phyloP scores from a whole-genome alignment of 2,329 filamentous ascomycete species.

The Fusarium sp. region DNA sequence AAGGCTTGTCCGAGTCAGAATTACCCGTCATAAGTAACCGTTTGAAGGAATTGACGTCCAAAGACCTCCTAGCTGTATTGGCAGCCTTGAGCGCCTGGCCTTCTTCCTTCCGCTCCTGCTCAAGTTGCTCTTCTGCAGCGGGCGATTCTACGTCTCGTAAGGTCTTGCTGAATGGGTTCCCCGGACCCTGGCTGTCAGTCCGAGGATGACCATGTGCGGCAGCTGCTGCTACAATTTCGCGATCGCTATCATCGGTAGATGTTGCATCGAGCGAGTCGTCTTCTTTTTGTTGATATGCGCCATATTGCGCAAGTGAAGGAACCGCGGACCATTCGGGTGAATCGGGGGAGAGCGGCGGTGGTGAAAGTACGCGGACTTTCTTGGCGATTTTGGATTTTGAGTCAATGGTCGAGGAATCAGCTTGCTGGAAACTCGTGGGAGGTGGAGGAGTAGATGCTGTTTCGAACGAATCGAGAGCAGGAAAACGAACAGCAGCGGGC shows the following conservation, averaged over 20 bases:
- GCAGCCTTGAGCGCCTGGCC: slow-evolving; percentile 49
- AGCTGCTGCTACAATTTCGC: slow-evolving; percentile 35
- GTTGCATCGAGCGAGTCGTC: slow-evolving; percentile 51
- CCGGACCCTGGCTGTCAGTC: slow-evolving; percentile 38
- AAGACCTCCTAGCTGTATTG: slow-evolving; percentile 55
- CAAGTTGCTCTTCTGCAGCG: slow-evolving; percentile 48
- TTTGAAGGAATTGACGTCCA: slow-evolving; percentile 84
- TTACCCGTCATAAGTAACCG: slow-evolving; percentile 80
- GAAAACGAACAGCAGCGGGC: slow-evolving; percentile 35
- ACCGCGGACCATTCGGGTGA: slow-evolving; percentile 53
- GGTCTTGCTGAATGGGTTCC: slow-evolving; percentile 66
- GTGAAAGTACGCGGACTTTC: slow-evolving; percentile 74
- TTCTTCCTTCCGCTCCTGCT: slow-evolving; percentile 47
- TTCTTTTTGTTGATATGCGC: slow-evolving; percentile 38
- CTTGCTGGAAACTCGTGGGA: slow-evolving; percentile 41
- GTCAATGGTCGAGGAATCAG: slow-evolving; percentile 50
- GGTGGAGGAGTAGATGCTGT: slow-evolving; percentile 44
- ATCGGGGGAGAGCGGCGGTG: slow-evolving; percentile 69
- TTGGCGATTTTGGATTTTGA: slow-evolving; percentile 67
- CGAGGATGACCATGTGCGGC: slow-evolving; percentile 42
- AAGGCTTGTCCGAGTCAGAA: slow-evolving; percentile 48
- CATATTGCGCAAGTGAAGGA: slow-evolving; percentile 47
- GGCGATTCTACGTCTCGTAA: slow-evolving; percentile 61
- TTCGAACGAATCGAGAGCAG: slow-evolving; percentile 48
- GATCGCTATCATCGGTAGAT: slow-evolving; percentile 46